Percentiles rank a stretch among this genome's conserved stretches.
Conservation (phyloP, 2,329 filamentous ascomycete species). For the Pseudogymnoascus sp. region DNA sequence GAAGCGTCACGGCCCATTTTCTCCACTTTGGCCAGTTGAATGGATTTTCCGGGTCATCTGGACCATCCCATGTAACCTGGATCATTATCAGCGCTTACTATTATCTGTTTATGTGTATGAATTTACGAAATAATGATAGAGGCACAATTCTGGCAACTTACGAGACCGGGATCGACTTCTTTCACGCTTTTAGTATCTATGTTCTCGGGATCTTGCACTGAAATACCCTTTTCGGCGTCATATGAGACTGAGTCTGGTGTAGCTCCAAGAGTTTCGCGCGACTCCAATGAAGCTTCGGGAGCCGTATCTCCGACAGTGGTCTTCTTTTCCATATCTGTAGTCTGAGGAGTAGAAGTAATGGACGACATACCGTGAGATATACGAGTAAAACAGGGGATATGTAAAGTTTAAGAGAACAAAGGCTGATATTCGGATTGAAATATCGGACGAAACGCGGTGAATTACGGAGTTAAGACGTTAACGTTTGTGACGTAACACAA, state of each 20-base stretch:
- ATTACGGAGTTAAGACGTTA: neutral
- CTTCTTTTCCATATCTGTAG: neutral
- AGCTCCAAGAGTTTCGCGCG: no score
- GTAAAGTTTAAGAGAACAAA: neutral
- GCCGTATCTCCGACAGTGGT: neutral
- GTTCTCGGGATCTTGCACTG: neutral
- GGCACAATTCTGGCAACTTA: neutral
- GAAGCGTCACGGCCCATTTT: slow-evolving; percentile 43
- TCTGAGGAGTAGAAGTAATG: neutral
- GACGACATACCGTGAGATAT: neutral
- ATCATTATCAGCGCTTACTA: neutral
- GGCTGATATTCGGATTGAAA: neutral
- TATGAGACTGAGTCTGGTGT: neutral
- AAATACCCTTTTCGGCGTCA: neutral
- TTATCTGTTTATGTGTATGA: neutral
- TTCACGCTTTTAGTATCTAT: neutral
- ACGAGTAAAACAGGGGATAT: neutral
- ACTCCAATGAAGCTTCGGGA: neutral
- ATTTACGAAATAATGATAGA: neutral
- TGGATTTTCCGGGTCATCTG: slow-evolving; percentile 22
- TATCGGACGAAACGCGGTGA: neutral
- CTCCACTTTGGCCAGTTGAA: slow-evolving; percentile 21
- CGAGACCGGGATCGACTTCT: neutral
- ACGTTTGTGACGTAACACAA: neutral
- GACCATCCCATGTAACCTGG: slow-evolving; percentile 18